A percentile compares a stretch with the other conserved stretches of the same genome.
These are phyloP conservation scores for Asterochloris erici DNA, from an alignment of 139 green algal genomes.

Conservation along the genomic window DNA sequence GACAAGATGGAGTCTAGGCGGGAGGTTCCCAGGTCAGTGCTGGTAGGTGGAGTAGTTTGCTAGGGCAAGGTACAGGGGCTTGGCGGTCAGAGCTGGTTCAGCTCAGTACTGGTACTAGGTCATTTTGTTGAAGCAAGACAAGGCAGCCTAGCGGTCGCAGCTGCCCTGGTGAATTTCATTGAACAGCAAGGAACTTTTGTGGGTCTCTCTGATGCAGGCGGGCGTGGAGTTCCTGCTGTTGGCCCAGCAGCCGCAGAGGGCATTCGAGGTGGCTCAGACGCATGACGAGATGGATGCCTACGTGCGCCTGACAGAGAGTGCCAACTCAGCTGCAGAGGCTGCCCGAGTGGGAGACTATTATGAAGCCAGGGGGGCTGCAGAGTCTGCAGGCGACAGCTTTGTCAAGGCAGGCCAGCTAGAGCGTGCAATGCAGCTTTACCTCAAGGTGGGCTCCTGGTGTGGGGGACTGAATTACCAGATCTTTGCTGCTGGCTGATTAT, in stretches of 20 bases:
- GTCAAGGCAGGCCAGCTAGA: slow-evolving; percentile 41
- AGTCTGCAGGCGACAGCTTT: slow-evolving; percentile 59
- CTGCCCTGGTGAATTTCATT: not conserved
- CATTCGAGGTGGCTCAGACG: slow-evolving; percentile 63
- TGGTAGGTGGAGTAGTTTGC: too few relatives aligned
- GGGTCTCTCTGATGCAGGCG: slow-evolving; percentile 6
- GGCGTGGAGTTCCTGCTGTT: slow-evolving; percentile 71
- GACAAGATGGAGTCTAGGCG: too few relatives aligned
- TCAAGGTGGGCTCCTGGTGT: slow-evolving; percentile 30
- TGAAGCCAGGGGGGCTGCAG: slow-evolving; percentile 43
- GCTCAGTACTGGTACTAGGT: too few relatives aligned
- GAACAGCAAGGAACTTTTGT: not conserved
- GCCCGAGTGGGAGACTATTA: slow-evolving; percentile 56
- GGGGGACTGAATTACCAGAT: not conserved
- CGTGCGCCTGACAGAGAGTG: slow-evolving; percentile 42
- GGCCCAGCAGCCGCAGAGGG: slow-evolving; percentile 58
- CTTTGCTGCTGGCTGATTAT: not conserved
- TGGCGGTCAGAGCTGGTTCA: too few relatives aligned
- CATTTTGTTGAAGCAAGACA: too few relatives aligned
- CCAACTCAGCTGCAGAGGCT: slow-evolving; percentile 30
- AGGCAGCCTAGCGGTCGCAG: too few relatives aligned
- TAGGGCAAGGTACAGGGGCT: too few relatives aligned
- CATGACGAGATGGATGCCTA: slow-evolving; percentile 71
- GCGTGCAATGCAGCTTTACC: slow-evolving; percentile 53
- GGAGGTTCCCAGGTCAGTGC: too few relatives aligned